Conservation (phyloP, 1,284 basidiomycete species). For the Trichosporon sp. region DNA sequence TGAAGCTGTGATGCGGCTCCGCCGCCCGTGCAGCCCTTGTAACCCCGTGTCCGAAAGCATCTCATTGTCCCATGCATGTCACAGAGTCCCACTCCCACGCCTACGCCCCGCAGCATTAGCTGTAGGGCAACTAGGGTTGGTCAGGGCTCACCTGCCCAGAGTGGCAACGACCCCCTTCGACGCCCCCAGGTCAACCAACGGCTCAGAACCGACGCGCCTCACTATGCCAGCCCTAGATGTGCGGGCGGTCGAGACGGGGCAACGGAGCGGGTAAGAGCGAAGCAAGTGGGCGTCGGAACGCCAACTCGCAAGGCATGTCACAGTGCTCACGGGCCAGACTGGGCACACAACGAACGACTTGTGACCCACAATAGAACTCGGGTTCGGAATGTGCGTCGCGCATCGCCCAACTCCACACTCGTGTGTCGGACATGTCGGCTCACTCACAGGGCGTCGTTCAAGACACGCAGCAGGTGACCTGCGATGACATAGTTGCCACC, state of each 20-base stretch:
- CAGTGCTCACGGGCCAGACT: neutral
- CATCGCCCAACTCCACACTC: neutral
- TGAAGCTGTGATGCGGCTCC: neutral
- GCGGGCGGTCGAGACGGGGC: neutral
- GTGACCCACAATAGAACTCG: neutral
- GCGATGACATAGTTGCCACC: neutral
- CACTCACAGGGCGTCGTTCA: neutral
- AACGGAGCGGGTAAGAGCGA: neutral
- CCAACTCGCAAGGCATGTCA: neutral
- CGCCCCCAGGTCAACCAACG: too few relatives aligned
- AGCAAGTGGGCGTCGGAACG: neutral
- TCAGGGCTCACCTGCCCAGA: constrained; percentile 2
- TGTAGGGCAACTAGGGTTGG: neutral
- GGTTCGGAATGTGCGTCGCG: neutral
- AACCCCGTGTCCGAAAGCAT: constrained; percentile 8
- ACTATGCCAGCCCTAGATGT: neutral
- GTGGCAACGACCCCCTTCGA: neutral
- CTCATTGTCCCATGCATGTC: neutral
- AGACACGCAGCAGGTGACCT: neutral
- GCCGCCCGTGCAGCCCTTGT: too few relatives aligned
- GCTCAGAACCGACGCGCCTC: too few relatives aligned
- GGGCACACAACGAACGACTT: neutral
- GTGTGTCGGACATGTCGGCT: neutral
- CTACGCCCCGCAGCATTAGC: too few relatives aligned
- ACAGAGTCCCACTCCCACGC: neutral